phyloP scores from a whole-genome alignment of 768 basidiomycete genomes.

The Ephemerocybe angulata region DNA sequence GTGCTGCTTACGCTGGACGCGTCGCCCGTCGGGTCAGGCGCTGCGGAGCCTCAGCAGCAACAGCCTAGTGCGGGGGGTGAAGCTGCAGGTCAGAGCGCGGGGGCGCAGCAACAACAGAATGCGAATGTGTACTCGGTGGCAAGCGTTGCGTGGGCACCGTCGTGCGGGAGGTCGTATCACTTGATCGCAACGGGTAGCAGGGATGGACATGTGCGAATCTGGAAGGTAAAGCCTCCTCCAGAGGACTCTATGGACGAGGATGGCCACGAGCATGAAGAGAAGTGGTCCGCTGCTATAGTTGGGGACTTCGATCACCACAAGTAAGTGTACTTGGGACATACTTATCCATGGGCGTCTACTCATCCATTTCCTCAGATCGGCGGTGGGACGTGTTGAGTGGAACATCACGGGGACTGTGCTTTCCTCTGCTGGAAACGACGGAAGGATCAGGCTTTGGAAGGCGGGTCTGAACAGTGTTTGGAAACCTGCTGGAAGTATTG shows the following conservation, averaged over 20 bases:
- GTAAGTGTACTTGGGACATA: constrained; percentile 32
- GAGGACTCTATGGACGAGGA: constrained; percentile 38
- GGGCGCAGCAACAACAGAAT: neutral
- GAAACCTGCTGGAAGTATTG: constrained; percentile 78
- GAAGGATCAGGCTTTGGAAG: constrained; percentile 82
- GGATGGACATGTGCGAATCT: constrained; percentile 87
- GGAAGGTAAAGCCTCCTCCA: constrained; percentile 69
- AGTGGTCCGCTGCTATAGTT: constrained; percentile 73
- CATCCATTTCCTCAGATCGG: constrained; percentile 42
- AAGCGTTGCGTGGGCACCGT: constrained; percentile 89
- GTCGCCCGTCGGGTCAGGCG: constrained; percentile 27
- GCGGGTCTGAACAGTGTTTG: constrained; percentile 80
- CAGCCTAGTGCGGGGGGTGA: neutral
- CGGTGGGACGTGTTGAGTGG: constrained; percentile 89
- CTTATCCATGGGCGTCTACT: neutral
- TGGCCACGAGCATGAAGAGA: constrained; percentile 42
- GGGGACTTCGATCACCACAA: constrained; percentile 88
- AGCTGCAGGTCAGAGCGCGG: no score
- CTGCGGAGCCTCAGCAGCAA: no score
- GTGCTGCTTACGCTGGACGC: constrained; percentile 57
- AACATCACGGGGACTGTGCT: constrained; percentile 89
- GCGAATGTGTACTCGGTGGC: constrained; percentile 48
- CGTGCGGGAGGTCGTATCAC: constrained; percentile 91
- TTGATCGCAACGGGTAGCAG: constrained; percentile 87
- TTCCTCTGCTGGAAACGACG: constrained; percentile 80